Percentiles rank a stretch among this genome's conserved stretches.
These are phyloP conservation scores for Paraconiothyrium brasiliense DNA, from an alignment of 2,329 filamentous ascomycete species.

Conservation along the genomic window DNA sequence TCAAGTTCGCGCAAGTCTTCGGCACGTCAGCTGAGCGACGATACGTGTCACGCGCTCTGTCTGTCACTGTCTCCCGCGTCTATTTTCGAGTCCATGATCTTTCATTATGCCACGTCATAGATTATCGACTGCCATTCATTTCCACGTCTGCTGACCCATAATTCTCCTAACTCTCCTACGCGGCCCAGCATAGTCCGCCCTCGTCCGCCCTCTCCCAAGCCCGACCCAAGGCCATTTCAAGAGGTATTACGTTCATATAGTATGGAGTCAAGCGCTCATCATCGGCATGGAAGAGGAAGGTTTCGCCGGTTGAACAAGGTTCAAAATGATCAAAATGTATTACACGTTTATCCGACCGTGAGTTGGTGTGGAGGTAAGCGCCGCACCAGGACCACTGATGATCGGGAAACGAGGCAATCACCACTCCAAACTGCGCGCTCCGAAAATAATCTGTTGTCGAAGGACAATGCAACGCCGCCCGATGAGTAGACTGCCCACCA, in stretches of 20 bases:
- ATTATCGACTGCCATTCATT: not conserved
- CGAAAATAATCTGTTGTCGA: not conserved
- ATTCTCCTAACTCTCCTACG: not conserved
- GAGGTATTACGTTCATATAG: not conserved
- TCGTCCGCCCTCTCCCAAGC: not conserved
- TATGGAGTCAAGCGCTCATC: not conserved
- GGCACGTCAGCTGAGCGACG: conserved; percentile 11
- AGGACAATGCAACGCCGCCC: conserved; percentile 8
- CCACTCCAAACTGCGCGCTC: not conserved
- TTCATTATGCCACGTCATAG: conserved; percentile 12
- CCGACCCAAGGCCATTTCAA: not conserved
- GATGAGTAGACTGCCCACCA: not conserved
- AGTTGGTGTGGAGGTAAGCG: not conserved
- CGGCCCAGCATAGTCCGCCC: not conserved
- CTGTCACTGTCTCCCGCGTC: conserved; percentile 18
- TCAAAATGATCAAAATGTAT: not conserved
- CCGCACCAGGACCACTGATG: not conserved
- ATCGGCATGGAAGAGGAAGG: not conserved
- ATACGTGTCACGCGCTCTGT: conserved; percentile 17
- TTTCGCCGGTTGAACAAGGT: not conserved
- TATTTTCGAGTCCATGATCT: conserved; percentile 16
- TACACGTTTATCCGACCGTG: not conserved
- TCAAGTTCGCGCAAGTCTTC: not conserved
- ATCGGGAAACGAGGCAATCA: not conserved
- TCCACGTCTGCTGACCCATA: not conserved